Evolutionary conservation across 2,329 filamentous ascomycete species (phyloP), one percentile per base, ranked within the genome.

Genomic region (Emmonsia crescens): DNA sequence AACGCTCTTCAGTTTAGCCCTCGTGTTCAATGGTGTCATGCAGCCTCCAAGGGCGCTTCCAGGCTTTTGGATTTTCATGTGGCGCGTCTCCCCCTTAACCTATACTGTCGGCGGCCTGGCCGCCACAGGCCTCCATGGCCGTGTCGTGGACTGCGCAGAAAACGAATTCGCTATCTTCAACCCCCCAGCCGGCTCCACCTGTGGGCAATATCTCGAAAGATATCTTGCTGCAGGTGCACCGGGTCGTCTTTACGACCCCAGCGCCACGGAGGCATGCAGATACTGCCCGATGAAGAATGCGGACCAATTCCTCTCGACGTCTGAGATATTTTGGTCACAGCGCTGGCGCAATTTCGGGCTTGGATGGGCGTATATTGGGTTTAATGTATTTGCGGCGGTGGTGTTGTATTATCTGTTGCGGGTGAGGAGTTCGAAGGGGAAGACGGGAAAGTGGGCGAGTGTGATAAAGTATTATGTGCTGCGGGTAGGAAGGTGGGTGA

Each of bases 21-120:
- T 92, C 60, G 83, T 90, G 68, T 93, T 92, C 80, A 89, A 86
- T 69, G 74, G 75, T 80, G 87, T 94, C 57, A 82, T 95, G 64
- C 85, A 85, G 33, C 77, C 78, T 5, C 86, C 87, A 0, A 73
- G 76, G 2, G 73, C 76, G 1, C 81, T 93, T 40, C 88, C 89
- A 0, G 77, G 83, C 5, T 91, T 92, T 80, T 93, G 89, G 88
- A 85, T 87, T 67, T 91, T 91, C 79, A 89, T 91, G 86, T 93
- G 93, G 75, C 84, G 88, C 55, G 76, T 91, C 57, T 91, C 87
- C 0, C 91, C 91, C 0, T 89, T 96, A 68, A 92, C 88, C 0
- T 96, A 96, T 72, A 77, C 94, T 19, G 84, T 93, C 31, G 82
- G 82, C 10, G 89, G 86, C 27, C 85, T 96, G 77, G 73, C 93